Conservation (phyloP, 2,329 filamentous ascomycete species). For the Talaromyces sp. region DNA sequence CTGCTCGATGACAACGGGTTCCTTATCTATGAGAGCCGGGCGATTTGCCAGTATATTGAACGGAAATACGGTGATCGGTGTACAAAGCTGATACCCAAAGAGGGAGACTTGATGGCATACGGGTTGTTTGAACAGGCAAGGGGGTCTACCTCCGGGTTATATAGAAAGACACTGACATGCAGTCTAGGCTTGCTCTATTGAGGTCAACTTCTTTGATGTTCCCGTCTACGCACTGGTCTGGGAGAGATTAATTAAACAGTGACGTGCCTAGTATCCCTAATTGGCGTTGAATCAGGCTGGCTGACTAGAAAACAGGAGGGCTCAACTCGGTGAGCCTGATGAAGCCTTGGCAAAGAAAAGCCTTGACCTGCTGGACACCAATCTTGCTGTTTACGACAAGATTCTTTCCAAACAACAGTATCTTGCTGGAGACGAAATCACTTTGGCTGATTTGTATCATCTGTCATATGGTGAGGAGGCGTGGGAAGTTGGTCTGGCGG, state of each 20-base stretch:
- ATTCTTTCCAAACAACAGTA: conserved; percentile 18
- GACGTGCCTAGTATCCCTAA: background rate
- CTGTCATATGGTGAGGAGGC: conserved; percentile 3
- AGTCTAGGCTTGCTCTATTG: conserved; percentile 22
- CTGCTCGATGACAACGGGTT: conserved; percentile 28
- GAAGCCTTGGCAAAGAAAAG: conserved; percentile 13
- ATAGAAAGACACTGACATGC: background rate
- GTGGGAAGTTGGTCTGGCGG: background rate
- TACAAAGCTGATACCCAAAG: conserved; percentile 10
- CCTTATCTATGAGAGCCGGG: conserved; percentile 20
- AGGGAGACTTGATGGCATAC: conserved; percentile 17
- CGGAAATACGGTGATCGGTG: conserved; percentile 16
- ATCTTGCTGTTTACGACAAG: conserved; percentile 16
- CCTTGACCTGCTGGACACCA: conserved; percentile 9
- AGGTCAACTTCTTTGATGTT: conserved; percentile 20
- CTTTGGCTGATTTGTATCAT: conserved; percentile 9
- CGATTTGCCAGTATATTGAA: conserved; percentile 28
- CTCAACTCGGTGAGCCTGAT: background rate
- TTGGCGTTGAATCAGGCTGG: background rate
- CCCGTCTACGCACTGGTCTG: conserved; percentile 11
- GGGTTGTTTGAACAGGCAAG: conserved; percentile 21
- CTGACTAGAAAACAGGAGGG: background rate
- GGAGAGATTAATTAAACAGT: conserved; percentile 16
- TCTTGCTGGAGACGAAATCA: conserved; percentile 16
- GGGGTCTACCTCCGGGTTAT: background rate